phyloP scores from a whole-genome alignment of 2,329 filamentous ascomycete species.

The Claviceps citrina region DNA sequence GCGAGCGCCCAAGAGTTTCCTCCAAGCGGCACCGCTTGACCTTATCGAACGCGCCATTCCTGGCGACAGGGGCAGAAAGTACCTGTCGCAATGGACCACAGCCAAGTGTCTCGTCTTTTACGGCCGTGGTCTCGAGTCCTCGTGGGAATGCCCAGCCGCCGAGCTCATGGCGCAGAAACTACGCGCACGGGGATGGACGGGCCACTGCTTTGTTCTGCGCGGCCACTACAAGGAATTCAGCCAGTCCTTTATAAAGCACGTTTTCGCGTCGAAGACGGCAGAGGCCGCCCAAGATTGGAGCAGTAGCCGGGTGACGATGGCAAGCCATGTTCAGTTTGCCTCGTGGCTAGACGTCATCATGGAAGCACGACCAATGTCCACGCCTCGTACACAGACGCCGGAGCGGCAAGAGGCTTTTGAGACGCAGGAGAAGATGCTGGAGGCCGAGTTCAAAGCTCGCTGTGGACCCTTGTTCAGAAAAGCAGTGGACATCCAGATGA shows the following conservation, averaged over 20 bases:
- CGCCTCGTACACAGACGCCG: conserved; percentile 22
- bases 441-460: conserved; percentile 30
- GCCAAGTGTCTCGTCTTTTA: conserved; percentile 38
- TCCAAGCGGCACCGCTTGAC: conserved; percentile 31
- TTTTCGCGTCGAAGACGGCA: conserved; percentile 28
- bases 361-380: conserved; percentile 20
- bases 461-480: conserved; percentile 32
- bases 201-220: conserved; percentile 38
- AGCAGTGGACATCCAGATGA: conserved; percentile 20
- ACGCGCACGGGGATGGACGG: conserved; percentile 31
- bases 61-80: conserved; percentile 31
- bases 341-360: conserved; percentile 30
- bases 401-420: conserved; percentile 27
- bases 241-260: conserved; percentile 34
- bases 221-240: conserved; percentile 42
- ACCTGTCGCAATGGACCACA: conserved; percentile 31
- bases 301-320: conserved; percentile 15
- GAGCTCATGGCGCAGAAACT: conserved; percentile 30
- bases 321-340: too few relatives aligned
- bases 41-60: conserved; percentile 34
- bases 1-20: conserved; percentile 32
- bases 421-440: conserved; percentile 32
- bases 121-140: conserved; percentile 31
- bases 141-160: conserved; percentile 36
- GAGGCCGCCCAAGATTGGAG: conserved; percentile 25